phyloP scores from a whole-genome alignment of 2,329 filamentous ascomycete genomes.

The Phyllosticta citriasiana region DNA sequence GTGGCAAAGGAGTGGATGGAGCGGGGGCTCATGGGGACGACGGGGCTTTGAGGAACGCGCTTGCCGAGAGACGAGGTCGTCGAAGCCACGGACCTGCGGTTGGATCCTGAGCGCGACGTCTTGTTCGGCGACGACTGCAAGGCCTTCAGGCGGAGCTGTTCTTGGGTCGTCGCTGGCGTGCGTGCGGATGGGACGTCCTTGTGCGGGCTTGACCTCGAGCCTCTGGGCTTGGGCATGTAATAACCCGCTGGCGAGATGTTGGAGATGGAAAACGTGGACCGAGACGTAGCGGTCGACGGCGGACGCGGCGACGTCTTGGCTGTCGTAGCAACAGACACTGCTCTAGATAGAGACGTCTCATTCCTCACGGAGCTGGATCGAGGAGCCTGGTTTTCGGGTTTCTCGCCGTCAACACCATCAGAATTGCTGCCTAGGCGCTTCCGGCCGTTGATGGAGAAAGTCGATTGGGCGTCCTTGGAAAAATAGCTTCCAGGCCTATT shows the following conservation, averaged over 20 bases:
- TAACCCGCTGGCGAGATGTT: neutral
- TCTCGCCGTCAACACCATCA: neutral
- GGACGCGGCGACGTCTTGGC: neutral
- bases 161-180: neutral
- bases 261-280: neutral
- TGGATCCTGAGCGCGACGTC: neutral
- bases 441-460: neutral
- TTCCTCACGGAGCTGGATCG: neutral
- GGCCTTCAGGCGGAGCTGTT: neutral
- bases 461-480: neutral
- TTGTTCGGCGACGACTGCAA: neutral
- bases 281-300: neutral
- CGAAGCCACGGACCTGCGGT: neutral
- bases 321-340: neutral
- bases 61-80: constrained; percentile 7
- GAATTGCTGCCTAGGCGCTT: neutral
- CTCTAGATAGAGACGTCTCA: neutral
- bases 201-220: neutral
- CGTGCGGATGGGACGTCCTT: neutral
- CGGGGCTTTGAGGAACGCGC: neutral
- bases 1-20: neutral
- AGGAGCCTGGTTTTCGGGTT: neutral
- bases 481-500: neutral
- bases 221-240: neutral
- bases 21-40: neutral